Base-by-base conservation (phyloP, 106 monocot genomes). In the Acanthochlamys bracteata region DNA sequence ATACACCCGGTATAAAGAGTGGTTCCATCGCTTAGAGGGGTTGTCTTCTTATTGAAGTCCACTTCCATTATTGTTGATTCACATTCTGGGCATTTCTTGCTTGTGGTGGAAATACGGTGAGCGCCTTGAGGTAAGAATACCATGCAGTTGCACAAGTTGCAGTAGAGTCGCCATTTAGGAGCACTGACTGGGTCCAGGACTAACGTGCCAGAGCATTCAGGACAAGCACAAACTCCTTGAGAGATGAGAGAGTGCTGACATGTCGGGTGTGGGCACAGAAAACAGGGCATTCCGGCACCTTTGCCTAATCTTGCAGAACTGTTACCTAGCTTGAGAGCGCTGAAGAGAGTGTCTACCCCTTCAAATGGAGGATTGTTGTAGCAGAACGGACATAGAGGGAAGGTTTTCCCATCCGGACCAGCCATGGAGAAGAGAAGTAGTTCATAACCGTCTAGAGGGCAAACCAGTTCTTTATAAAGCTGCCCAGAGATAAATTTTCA, bases 361-460 rank as follows among this genome's bases (percentile, higher is more conserved):
- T 90, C 95, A 63, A 96, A 96, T 60, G 95, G 95, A 41, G 95
- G 95, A 78, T 73, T 80, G 54, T 84, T 96, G 75, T 96, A 96
- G 78, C 95, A 96, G 55, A 87, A 90, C 20, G 90, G 95, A 59
- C 90, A 96, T 22, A 96, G 80, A 2, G 90, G 87, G 66, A 90
- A 85, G 10, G 82, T 77, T 55, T 90, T 95, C 21, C 76, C 94
- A 66, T 86, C 89, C 7, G 83, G 71, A 41, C 89, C 93, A 25
- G 71, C 64, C 77, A 82, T 73, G 42, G 94, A 90, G 66, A 94
- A 89, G 42, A 95, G 83, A 0, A 95, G 66, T 66, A 95, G 63
- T 76, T 90, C 94, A 62, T 90, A 95, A 72, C 80, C 75, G 56
- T 95, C 94, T 10, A 95, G 63, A 43, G 94, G 94, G 75, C 94